phyloP scores from a whole-genome alignment of 1,284 basidiomycete species.

The Fomitopsis palustris region DNA sequence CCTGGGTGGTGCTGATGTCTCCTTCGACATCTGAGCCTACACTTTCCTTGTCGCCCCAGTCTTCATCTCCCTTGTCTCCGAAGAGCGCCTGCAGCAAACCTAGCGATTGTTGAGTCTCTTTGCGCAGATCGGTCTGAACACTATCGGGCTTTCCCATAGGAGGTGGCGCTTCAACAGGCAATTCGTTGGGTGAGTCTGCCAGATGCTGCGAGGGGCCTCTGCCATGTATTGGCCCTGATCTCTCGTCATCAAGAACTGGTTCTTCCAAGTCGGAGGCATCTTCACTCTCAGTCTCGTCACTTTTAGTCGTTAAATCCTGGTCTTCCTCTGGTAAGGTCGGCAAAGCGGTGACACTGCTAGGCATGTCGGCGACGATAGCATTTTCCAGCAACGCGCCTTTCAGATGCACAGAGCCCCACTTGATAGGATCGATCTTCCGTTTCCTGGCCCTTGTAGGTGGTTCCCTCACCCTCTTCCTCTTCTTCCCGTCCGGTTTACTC shows the following conservation, averaged over 20 bases:
- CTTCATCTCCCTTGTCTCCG: constrained; percentile 33
- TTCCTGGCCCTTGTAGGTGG: constrained; percentile 46
- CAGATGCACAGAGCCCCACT: constrained; percentile 62
- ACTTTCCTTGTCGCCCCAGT: constrained; percentile 57
- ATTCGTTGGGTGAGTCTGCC: too few relatives aligned
- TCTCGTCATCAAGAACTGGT: too few relatives aligned
- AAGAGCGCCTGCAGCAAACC: constrained; percentile 52
- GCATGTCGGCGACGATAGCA: constrained; percentile 13
- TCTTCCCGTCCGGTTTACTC: constrained; percentile 14
- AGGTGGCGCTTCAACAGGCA: background rate
- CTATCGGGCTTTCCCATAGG: background rate
- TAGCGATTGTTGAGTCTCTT: constrained; percentile 47
- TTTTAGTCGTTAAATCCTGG: constrained; percentile 9
- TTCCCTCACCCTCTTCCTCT: constrained; percentile 21
- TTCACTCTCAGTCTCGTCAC: constrained; percentile 13
- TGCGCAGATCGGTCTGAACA: constrained; percentile 30
- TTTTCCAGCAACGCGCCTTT: constrained; percentile 62
- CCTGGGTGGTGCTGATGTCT: constrained; percentile 5
- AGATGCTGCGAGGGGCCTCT: too few relatives aligned
- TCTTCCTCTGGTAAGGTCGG: background rate
- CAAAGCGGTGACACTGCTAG: background rate
- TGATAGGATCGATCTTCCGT: constrained; percentile 61
- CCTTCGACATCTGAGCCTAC: constrained; percentile 47
- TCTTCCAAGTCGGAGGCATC: constrained; percentile 3
- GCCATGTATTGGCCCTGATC: too few relatives aligned